A percentile compares a stretch with the other conserved stretches of the same genome.
These are phyloP conservation scores for Phaeotremella fagi DNA, from an alignment of 768 basidiomycete species.

Conservation along the genomic window DNA sequence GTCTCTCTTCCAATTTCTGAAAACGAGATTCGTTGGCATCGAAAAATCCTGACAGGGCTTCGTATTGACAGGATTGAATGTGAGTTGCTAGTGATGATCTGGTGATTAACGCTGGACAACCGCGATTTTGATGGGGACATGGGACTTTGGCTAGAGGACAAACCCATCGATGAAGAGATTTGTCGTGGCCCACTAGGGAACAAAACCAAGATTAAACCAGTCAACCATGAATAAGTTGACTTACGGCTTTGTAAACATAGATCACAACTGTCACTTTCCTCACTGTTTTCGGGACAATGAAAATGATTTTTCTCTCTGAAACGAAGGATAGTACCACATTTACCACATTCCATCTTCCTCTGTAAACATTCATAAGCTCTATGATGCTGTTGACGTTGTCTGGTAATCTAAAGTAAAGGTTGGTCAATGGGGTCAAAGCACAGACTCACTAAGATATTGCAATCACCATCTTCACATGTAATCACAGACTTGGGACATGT, in stretches of 20 bases:
- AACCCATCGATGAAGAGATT: conserved; percentile 21
- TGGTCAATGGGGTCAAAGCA: background rate
- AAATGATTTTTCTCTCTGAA: too few relatives aligned
- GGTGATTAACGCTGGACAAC: conserved; percentile 22
- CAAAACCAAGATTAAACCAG: background rate
- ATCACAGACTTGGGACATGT: conserved; percentile 25
- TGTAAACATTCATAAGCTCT: conserved; percentile 37
- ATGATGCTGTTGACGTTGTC: conserved; percentile 26
- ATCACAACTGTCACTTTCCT: conserved; percentile 5
- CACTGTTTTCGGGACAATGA: too few relatives aligned
- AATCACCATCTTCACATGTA: conserved; percentile 28
- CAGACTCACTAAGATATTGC: conserved; percentile 26
- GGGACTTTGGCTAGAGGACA: conserved; percentile 23
- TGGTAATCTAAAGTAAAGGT: conserved; percentile 21
- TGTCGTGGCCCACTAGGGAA: conserved; percentile 10
- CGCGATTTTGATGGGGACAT: conserved; percentile 22
- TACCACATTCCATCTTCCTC: conserved; percentile 32
- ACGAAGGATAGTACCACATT: conserved; percentile 23
- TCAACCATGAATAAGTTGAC: background rate
- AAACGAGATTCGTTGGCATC: conserved; percentile 14
- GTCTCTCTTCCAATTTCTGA: conserved; percentile 12
- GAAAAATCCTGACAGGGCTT: conserved; percentile 22
- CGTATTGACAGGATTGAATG: conserved; percentile 26
- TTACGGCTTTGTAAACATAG: conserved; percentile 15
- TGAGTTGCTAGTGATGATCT: conserved; percentile 17